phyloP scores from a whole-genome alignment of 2,329 filamentous ascomycete genomes.

The Trichoderma hamatum region DNA sequence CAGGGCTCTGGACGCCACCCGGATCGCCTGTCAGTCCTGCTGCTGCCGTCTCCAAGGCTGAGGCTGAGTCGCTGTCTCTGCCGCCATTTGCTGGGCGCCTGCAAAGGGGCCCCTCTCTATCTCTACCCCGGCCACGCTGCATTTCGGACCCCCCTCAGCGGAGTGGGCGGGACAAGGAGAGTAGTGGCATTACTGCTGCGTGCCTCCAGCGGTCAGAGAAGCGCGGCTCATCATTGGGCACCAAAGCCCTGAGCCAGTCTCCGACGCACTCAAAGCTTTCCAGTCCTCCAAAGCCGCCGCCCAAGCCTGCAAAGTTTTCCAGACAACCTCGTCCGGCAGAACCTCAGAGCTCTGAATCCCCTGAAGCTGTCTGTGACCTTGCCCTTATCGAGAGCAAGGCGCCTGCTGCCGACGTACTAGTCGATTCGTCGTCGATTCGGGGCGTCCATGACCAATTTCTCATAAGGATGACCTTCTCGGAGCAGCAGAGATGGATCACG shows the following conservation, averaged over 20 bases:
- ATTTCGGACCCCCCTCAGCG: constrained; percentile 21
- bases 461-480: constrained; percentile 64
- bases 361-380: constrained; percentile 29
- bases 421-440: constrained; percentile 42
- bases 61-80: not conserved
- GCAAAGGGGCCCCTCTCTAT: constrained; percentile 19
- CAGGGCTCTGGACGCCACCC: constrained; percentile 15
- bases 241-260: constrained; percentile 26
- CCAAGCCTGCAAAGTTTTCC: constrained; percentile 25
- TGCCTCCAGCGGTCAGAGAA: constrained; percentile 25
- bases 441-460: constrained; percentile 54
- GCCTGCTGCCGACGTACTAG: constrained; percentile 41
- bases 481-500: constrained; percentile 69
- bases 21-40: constrained; percentile 14
- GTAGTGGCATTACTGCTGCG: constrained; percentile 10
- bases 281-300: constrained; percentile 18
- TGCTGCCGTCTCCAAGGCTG: constrained; percentile 17
- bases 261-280: constrained; percentile 24
- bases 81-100: constrained; percentile 9
- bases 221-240: constrained; percentile 29
- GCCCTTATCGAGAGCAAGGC: constrained; percentile 39
- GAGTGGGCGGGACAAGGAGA: constrained; percentile 24
- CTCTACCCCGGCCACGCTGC: constrained; percentile 26
- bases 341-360: not conserved
- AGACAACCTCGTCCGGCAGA: constrained; percentile 19